Evolutionary conservation across 345 rosid genomes (phyloP).

Genomic region (Rhodomyrtus tomentosa): DNA sequence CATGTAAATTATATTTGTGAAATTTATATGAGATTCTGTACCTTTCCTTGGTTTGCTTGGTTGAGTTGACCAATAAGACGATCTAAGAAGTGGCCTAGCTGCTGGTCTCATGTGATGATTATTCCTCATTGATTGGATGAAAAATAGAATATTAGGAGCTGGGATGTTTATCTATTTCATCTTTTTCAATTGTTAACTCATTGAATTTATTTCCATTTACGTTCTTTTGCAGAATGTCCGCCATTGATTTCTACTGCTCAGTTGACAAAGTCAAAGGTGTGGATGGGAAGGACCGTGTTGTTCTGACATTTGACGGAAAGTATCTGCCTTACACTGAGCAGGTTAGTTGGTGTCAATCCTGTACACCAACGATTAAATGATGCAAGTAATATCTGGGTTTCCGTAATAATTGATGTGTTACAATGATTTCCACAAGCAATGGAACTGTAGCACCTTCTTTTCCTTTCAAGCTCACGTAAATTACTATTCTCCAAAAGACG

Average conservation of each 20-base stretch:
- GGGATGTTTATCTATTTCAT: background rate
- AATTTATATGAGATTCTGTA: background rate
- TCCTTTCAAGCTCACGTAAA: background rate
- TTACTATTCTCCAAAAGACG: background rate
- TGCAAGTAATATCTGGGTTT: background rate
- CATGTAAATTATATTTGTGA: background rate
- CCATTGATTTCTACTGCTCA: constrained; percentile 90
- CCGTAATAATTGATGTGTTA: too few relatives aligned
- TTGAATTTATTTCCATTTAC: background rate
- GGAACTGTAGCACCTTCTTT: background rate
- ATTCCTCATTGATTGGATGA: background rate
- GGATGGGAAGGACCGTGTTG: constrained; percentile 78
- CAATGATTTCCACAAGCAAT: background rate
- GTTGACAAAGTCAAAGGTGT: constrained; percentile 80
- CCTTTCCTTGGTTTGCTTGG: background rate
- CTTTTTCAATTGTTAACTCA: background rate
- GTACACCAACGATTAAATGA: background rate
- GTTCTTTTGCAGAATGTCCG: constrained; percentile 60
- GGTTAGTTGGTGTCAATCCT: constrained; percentile 21
- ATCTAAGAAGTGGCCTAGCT: background rate
- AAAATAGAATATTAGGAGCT: background rate
- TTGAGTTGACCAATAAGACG: background rate
- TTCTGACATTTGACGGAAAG: constrained; percentile 81
- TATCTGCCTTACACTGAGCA: constrained; percentile 70
- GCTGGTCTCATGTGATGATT: background rate